These are phyloP conservation scores for Agrostemma githago DNA, from an alignment of 148 eudicot genomes.

Conservation along the genomic window DNA sequence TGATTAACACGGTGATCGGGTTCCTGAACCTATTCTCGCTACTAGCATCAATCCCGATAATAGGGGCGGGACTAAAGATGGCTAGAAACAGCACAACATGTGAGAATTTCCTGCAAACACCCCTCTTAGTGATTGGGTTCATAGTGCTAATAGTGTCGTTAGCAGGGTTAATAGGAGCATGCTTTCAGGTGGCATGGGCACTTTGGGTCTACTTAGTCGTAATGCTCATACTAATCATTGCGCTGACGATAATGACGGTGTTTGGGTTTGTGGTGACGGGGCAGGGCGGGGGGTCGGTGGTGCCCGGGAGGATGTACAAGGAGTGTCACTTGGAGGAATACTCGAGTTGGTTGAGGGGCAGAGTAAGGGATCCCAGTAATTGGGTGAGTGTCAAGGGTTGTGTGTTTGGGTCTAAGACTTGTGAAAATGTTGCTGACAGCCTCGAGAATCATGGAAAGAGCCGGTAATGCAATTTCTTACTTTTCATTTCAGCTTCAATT, in stretches of 20 bases:
- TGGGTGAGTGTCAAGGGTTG: conserved; percentile 66
- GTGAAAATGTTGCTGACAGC: conserved; percentile 49
- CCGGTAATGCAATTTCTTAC: no score
- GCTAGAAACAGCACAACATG: conserved; percentile 66
- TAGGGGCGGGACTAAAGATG: conserved; percentile 87
- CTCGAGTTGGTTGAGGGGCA: conserved; percentile 68
- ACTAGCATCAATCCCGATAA: conserved; percentile 89
- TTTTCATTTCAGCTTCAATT: no score
- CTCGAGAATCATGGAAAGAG: no score
- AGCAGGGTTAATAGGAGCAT: conserved; percentile 87
- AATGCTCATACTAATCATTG: conserved; percentile 58
- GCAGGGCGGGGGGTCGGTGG: conserved; percentile 53
- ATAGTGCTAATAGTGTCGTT: conserved; percentile 61
- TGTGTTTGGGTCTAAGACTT: conserved; percentile 73
- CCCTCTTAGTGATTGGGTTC: conserved; percentile 72
- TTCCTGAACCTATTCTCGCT: conserved; percentile 82
- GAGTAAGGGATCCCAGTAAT: conserved; percentile 37
- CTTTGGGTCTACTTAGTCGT: conserved; percentile 67
- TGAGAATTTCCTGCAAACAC: conserved; percentile 78
- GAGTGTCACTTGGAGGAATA: conserved; percentile 58
- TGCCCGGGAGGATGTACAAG: conserved; percentile 56
- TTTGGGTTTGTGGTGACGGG: conserved; percentile 80
- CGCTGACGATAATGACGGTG: conserved; percentile 53
- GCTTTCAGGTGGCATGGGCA: conserved; percentile 81
- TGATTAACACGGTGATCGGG: conserved; percentile 88